Conservation (phyloP, 805 yeast species). For the Suhomyces canberraensis region DNA sequence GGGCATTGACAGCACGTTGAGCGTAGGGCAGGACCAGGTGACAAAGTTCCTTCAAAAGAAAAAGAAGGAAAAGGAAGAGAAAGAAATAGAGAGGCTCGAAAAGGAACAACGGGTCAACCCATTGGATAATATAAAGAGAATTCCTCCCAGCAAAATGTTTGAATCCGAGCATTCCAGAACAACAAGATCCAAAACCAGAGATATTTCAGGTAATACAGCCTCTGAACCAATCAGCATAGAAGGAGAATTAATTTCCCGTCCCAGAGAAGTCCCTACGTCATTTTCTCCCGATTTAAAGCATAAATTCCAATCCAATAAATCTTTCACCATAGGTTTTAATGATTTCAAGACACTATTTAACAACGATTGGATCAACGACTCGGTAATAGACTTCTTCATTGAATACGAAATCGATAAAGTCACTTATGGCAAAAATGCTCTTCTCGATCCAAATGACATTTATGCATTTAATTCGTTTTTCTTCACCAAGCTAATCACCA, state of each 20-base stretch:
- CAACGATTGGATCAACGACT: slow-evolving; percentile 87
- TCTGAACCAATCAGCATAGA: not conserved
- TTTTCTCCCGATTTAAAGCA: slow-evolving; percentile 49
- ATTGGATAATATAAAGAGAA: not conserved
- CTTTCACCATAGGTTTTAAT: slow-evolving; percentile 54
- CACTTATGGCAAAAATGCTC: slow-evolving; percentile 16
- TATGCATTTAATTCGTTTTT: slow-evolving; percentile 81
- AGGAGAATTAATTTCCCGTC: not conserved
- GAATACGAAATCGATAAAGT: slow-evolving; percentile 50
- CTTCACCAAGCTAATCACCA: slow-evolving; percentile 57
- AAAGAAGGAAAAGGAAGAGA: not conserved
- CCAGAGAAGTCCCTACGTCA: slow-evolving; percentile 29
- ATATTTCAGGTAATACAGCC: not conserved
- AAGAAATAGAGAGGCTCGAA: not conserved
- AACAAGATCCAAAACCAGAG: not conserved
- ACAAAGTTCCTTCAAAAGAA: not conserved
- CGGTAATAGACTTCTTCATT: slow-evolving; percentile 79
- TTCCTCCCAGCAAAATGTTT: not conserved
- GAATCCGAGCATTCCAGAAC: not conserved
- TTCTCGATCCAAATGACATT: slow-evolving; percentile 36
- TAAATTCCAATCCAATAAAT: slow-evolving; percentile 51
- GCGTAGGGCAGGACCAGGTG: not conserved
- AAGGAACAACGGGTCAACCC: not conserved
- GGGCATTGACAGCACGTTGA: not conserved
- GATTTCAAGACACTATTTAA: slow-evolving; percentile 80